Conservation (phyloP, 352 stramenopile genomes). For the Phytophthora boehmeriae region DNA sequence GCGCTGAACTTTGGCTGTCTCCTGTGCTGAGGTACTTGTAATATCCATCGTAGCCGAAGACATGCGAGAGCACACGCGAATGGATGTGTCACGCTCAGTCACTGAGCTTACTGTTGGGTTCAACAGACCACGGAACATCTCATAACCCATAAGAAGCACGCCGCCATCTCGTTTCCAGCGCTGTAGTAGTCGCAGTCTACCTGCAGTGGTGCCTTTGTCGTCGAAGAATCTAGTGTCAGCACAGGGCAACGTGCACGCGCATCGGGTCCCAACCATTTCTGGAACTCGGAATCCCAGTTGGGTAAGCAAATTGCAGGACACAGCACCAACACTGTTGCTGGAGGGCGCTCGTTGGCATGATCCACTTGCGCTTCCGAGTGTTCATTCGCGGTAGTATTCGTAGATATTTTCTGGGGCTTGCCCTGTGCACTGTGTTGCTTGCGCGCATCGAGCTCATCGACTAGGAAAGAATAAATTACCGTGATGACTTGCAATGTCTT, state of each 20-base stretch:
- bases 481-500: constrained; percentile 91
- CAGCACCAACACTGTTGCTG: constrained; percentile 87
- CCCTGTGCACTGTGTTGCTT: constrained; percentile 8
- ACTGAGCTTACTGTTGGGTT: constrained; percentile 60
- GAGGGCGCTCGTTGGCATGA: constrained; percentile 9
- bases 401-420: background rate
- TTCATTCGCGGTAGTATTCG: background rate
- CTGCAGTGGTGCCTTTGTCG: constrained; percentile 56
- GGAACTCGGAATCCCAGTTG: constrained; percentile 98
- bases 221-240: constrained; percentile 64
- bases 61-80: constrained; percentile 74
- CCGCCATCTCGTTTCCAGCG: constrained; percentile 79
- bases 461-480: constrained; percentile 82
- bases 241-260: constrained; percentile 61
- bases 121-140: constrained; percentile 88
- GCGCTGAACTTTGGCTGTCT: constrained; percentile 56
- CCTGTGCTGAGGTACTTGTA: constrained; percentile 51
- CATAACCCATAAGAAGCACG: constrained; percentile 88
- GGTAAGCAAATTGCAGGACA: constrained; percentile 96
- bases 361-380: constrained; percentile 3
- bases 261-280: constrained; percentile 93
- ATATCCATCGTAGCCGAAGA: constrained; percentile 72
- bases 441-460: constrained; percentile 46
- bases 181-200: constrained; percentile 64
- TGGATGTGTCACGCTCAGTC: constrained; percentile 44